phyloP scores from a whole-genome alignment of 2,329 filamentous ascomycete species.

The Albifimbria verrucaria region DNA sequence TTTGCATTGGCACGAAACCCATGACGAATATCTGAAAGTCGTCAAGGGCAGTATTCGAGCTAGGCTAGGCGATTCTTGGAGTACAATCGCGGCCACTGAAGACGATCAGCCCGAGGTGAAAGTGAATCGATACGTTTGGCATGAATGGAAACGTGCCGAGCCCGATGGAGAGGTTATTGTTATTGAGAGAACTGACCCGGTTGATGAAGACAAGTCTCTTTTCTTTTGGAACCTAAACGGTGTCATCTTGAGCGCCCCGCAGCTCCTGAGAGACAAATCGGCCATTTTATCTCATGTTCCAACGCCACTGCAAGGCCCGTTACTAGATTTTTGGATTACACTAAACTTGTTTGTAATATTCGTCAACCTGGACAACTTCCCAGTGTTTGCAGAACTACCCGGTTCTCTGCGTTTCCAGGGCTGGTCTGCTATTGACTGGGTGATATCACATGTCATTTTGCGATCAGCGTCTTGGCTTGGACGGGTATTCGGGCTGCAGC shows the following conservation, averaged over 20 bases:
- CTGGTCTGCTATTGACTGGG: not conserved
- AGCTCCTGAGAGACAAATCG: not conserved
- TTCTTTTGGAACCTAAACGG: conserved; percentile 51
- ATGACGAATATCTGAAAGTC: conserved; percentile 43
- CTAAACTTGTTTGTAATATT: conserved; percentile 27
- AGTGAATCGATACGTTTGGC: conserved; percentile 33
- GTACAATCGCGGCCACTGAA: conserved; percentile 14
- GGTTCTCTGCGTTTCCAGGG: accelerated
- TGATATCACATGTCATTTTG: conserved; percentile 1
- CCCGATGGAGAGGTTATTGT: conserved; percentile 30
- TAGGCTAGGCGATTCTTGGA: conserved; percentile 11
- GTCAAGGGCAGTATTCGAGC: conserved; percentile 32
- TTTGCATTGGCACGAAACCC: conserved; percentile 45
- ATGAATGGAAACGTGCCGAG: conserved; percentile 43
- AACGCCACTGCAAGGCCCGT: conserved; percentile 7
- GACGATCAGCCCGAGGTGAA: conserved; percentile 24
- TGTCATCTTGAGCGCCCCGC: conserved; percentile 26
- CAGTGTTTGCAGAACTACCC: conserved; percentile 19
- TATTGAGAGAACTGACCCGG: conserved; percentile 43
- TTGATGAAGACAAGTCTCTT: conserved; percentile 39
- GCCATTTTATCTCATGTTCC: conserved; percentile 7
- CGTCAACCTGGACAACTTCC: conserved; percentile 23
- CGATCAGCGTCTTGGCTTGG: conserved; percentile 6
- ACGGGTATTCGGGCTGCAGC: not conserved
- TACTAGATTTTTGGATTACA: conserved; percentile 24